Conservation (phyloP, 2,329 filamentous ascomycete genomes). For the Botrytis hyacinthi region DNA sequence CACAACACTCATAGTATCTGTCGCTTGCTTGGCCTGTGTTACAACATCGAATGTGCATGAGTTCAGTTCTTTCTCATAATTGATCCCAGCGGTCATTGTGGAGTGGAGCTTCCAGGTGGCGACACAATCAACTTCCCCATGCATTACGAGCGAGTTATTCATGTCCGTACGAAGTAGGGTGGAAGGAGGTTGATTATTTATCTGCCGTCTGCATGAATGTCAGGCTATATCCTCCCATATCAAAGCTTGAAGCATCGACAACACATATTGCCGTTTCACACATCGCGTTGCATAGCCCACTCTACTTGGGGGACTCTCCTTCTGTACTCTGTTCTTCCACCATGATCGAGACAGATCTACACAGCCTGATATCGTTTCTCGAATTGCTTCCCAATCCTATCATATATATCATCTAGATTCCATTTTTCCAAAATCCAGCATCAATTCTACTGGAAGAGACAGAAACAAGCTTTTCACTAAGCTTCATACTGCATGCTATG, state of each 20-base stretch:
- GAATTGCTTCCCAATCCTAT: not conserved
- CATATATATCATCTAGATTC: not conserved
- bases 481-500: constrained; percentile 14
- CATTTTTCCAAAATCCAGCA: not conserved
- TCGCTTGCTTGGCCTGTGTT: not conserved
- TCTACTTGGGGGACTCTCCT: not conserved
- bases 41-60: not conserved
- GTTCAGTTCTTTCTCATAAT: not conserved
- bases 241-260: not conserved
- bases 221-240: not conserved
- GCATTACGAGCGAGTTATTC: not conserved
- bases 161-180: not conserved
- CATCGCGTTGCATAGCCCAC: not conserved
- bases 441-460: not conserved
- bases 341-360: not conserved
- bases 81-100: not conserved
- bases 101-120: not conserved
- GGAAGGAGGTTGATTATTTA: not conserved
- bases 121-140: not conserved
- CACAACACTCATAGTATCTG: not conserved
- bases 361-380: not conserved
- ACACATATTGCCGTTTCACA: not conserved
- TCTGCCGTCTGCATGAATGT: not conserved
- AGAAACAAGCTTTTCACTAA: not conserved
- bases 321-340: not conserved